A percentile compares a stretch with the other conserved stretches of the same genome.
Conservation (phyloP, 2,329 filamentous ascomycete species). For the Rhinocladiella mackenziei region DNA sequence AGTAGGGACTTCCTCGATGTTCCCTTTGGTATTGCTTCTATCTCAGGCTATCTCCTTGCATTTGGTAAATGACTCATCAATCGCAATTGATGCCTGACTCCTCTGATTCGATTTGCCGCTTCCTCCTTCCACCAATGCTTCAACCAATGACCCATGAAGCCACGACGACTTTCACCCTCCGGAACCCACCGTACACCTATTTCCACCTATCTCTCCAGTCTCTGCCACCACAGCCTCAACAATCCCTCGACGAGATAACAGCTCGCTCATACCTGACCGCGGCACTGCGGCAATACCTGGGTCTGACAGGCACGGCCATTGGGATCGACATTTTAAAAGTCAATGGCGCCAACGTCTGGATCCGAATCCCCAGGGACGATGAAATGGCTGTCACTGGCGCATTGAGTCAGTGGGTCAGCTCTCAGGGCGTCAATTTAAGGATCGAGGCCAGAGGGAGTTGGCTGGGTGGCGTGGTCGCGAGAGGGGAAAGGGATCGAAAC, state of each 20-base stretch:
- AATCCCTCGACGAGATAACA: conserved; percentile 43
- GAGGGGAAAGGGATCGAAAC: conserved; percentile 7
- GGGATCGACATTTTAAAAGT: conserved; percentile 46
- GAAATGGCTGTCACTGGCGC: conserved; percentile 42
- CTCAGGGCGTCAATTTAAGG: conserved; percentile 25
- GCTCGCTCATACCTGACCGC: conserved; percentile 44
- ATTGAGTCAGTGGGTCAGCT: conserved; percentile 43
- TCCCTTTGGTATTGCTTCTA: no score
- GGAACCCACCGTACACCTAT: conserved; percentile 32
- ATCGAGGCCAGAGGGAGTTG: conserved; percentile 26
- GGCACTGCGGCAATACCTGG: conserved; percentile 47
- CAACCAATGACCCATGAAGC: neutral
- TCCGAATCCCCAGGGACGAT: conserved; percentile 46
- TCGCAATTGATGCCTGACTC: no score
- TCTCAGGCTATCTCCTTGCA: no score
- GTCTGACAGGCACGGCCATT: conserved; percentile 45
- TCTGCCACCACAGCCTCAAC: conserved; percentile 17
- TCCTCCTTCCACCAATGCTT: neutral
- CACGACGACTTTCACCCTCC: conserved; percentile 28
- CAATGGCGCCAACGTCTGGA: conserved; percentile 36
- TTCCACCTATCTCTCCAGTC: conserved; percentile 29
- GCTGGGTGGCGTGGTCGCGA: conserved; percentile 24
- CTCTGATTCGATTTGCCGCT: no score
- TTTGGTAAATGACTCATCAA: no score
- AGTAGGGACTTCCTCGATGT: no score